Conservation (phyloP, 1,139 yeast genomes). For the Taphrina pruni region DNA sequence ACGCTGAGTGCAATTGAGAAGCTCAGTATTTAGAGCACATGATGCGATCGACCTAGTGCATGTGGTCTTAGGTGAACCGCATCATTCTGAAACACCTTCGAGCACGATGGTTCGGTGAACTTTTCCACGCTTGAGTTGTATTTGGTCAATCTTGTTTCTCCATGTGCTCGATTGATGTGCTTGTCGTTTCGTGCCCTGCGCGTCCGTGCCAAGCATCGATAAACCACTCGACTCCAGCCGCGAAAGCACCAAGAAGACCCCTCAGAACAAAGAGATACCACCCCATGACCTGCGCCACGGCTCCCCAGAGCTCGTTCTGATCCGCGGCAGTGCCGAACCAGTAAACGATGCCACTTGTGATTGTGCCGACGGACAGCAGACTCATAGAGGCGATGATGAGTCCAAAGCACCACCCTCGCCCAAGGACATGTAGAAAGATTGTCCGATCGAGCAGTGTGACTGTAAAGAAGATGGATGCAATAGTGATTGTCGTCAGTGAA, state of each 20-base stretch:
- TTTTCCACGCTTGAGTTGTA: no score
- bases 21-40: no score
- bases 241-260: background rate
- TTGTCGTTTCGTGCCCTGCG: background rate
- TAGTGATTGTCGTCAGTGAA: background rate
- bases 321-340: constrained; percentile 16
- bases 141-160: background rate
- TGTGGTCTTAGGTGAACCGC: no score
- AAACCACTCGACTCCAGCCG: constrained; percentile 4
- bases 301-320: constrained; percentile 8
- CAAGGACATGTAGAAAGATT: background rate
- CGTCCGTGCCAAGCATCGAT: constrained; percentile 1
- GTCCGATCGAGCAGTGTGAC: constrained; percentile 6
- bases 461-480: constrained; percentile 2
- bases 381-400: constrained; percentile 11
- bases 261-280: background rate
- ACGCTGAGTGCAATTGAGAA: no score
- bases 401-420: constrained; percentile 20
- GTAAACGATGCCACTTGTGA: constrained; percentile 8
- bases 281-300: constrained; percentile 13
- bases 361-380: background rate
- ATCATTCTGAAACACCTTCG: no score
- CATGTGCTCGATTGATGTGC: background rate
- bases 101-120: no score
- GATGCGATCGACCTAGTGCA: no score